phyloP scores from a whole-genome alignment of 2,329 filamentous ascomycete species.

The Verticillium isaacii region DNA sequence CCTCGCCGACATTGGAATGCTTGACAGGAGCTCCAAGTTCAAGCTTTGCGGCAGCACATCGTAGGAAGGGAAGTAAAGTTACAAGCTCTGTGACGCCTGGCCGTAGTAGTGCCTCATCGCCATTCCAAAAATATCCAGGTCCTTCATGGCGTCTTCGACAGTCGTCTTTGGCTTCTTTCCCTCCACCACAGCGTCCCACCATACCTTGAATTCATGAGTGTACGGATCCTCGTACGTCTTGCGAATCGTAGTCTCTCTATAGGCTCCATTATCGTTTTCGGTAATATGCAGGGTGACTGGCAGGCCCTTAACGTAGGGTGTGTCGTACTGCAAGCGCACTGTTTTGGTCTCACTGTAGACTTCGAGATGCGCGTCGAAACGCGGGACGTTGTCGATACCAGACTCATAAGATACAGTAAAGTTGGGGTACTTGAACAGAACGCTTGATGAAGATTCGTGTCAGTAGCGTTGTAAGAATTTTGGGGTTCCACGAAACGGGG shows the following conservation, averaged over 20 bases:
- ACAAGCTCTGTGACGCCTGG: background rate
- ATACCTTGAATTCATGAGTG: slow-evolving; percentile 24
- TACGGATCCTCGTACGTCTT: slow-evolving; percentile 36
- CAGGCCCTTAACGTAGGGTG: slow-evolving; percentile 47
- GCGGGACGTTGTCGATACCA: slow-evolving; percentile 45
- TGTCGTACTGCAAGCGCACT: slow-evolving; percentile 47
- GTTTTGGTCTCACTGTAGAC: slow-evolving; percentile 47
- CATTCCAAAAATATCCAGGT: slow-evolving; percentile 13
- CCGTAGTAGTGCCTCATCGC: background rate
- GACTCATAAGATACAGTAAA: slow-evolving; percentile 51
- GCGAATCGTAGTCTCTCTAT: slow-evolving; percentile 25
- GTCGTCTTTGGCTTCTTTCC: slow-evolving; percentile 24
- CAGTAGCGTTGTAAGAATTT: background rate
- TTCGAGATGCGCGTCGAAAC: slow-evolving; percentile 43
- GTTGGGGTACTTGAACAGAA: slow-evolving; percentile 29
- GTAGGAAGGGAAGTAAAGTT: background rate
- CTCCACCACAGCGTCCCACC: slow-evolving; percentile 13
- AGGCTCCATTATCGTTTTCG: slow-evolving; percentile 32
- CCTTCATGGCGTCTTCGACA: slow-evolving; percentile 19
- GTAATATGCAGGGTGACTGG: slow-evolving; percentile 39
- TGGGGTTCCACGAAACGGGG: background rate
- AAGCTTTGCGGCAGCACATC: too few species aligned
- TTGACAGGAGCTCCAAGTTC: too few species aligned
- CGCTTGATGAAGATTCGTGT: slow-evolving; percentile 13
- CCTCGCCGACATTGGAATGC: too few species aligned